Base-by-base conservation (phyloP, 768 basidiomycete species). In the Amanita exitialis region DNA sequence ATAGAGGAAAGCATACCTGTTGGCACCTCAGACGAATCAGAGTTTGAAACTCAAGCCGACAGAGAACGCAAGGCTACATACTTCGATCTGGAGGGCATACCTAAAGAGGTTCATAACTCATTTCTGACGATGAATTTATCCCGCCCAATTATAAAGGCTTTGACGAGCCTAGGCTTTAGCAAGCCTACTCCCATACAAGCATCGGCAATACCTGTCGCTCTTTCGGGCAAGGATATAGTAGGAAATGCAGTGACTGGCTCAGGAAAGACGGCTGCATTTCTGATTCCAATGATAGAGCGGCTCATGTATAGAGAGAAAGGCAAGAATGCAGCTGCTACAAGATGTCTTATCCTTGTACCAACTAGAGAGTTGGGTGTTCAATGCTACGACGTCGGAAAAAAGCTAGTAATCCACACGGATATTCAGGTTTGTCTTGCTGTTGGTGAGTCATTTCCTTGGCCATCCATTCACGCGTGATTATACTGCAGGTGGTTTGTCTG, bases 251-350 rank as follows among this genome's bases (percentile, higher is more conserved):
- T 95, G 15, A 99, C 96, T 15, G 96, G 96, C 54, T 96, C 93
- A 4, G 96, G 96, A 53, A 99, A 99, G 73, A 99, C 96, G 1
- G 95, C 92, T 8, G 96, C 96, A 1, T 99, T 98, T 69, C 85
- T 87, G 61, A 83, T 98, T 53, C 96, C 96, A 36, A 86, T 94
- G 69, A 66, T 94, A 45, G 96, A 99, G 65, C 85, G 96, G 52
- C 73, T 99, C 27, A 67, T 94, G 49, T 98, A 94, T 62, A 79
- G 96, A 50, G 93, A 97, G 56, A 84, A 88, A 57, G 86, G 90
- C 15, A 89, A 83, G 63, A 86, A 83, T 56, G 83, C 88, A 13
- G 86, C 90, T 16, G 86, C 86, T 27, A 91, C 86, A 0, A 75
- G 96, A 48, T 97, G 96, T 63, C 78, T 99, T 35, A 76, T 98